Conservation (phyloP, 2,329 filamentous ascomycete species). For the Sporothrix pseudoabietina region DNA sequence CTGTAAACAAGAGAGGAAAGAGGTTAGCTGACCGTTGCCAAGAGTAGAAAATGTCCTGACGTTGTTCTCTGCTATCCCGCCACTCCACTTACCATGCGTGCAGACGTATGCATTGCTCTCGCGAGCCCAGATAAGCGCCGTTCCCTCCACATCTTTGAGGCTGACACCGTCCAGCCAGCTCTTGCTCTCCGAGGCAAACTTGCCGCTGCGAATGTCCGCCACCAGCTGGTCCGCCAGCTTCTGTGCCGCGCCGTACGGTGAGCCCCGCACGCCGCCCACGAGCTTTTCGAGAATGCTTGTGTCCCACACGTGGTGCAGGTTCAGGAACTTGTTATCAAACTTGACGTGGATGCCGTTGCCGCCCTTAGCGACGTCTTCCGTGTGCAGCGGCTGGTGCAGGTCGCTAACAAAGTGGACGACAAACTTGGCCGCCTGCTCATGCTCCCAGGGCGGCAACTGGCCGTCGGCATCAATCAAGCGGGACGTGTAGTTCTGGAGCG, state of each 20-base stretch:
- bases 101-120: constrained; percentile 66
- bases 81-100: constrained; percentile 55
- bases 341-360: constrained; percentile 69
- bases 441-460: constrained; percentile 48
- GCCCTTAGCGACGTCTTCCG: constrained; percentile 63
- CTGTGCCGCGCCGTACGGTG: constrained; percentile 54
- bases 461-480: constrained; percentile 51
- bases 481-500: constrained; percentile 62
- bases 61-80: not conserved
- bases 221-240: constrained; percentile 61
- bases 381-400: constrained; percentile 69
- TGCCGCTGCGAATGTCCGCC: constrained; percentile 57
- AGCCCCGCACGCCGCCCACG: constrained; percentile 58
- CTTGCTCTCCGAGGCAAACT: constrained; percentile 53
- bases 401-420: constrained; percentile 70
- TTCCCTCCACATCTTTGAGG: constrained; percentile 55
- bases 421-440: constrained; percentile 65
- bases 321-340: constrained; percentile 60
- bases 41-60: not conserved
- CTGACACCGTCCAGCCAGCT: constrained; percentile 60
- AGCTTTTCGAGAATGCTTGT: constrained; percentile 67
- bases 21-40: not conserved
- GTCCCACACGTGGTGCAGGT: constrained; percentile 76
- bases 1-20: constrained; percentile 40
- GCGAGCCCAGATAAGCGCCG: constrained; percentile 64